phyloP scores from a whole-genome alignment of 495 filamentous ascomycete genomes.

The Penicillium egyptiacum region DNA sequence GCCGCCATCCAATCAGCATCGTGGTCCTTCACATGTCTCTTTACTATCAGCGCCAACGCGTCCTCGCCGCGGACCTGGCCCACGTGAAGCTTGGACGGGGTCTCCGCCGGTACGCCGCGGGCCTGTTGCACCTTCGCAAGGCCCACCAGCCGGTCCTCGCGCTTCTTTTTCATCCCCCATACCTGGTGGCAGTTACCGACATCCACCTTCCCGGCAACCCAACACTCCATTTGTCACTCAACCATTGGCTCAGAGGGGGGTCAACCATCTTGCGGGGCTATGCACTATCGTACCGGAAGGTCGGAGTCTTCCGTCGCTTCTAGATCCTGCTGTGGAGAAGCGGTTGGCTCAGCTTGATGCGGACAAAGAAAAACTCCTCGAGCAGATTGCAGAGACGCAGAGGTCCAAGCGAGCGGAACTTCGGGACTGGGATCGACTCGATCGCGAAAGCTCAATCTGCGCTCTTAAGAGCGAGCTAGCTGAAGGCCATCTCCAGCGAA shows the following conservation, averaged over 20 bases:
- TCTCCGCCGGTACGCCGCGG: slow-evolving; percentile 41
- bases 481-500: slow-evolving; percentile 58
- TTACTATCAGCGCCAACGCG: slow-evolving; percentile 60
- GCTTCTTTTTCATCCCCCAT: slow-evolving; percentile 33
- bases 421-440: slow-evolving; percentile 59
- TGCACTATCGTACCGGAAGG: slow-evolving; percentile 55
- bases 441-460: slow-evolving; percentile 59
- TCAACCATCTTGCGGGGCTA: slow-evolving; percentile 52
- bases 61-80: slow-evolving; percentile 50
- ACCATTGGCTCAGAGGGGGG: slow-evolving; percentile 51
- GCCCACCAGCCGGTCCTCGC: slow-evolving; percentile 46
- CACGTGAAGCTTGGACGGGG: slow-evolving; percentile 42
- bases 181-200: slow-evolving; percentile 36
- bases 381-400: slow-evolving; percentile 57
- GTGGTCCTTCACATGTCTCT: slow-evolving; percentile 46
- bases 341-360: slow-evolving; percentile 53
- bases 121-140: slow-evolving; percentile 31
- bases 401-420: slow-evolving; percentile 48
- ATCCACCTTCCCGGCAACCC: slow-evolving; percentile 46
- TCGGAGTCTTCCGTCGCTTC: slow-evolving; percentile 33
- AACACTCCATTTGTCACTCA: slow-evolving; percentile 51
- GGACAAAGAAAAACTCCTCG: slow-evolving; percentile 55
- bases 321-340: slow-evolving; percentile 47
- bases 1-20: slow-evolving; percentile 47
- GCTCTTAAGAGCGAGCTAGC: slow-evolving; percentile 61